Percentiles rank a stretch among this genome's conserved stretches.
Conservation (phyloP, 2,329 filamentous ascomycete species). For the Fonsecaea monophora region DNA sequence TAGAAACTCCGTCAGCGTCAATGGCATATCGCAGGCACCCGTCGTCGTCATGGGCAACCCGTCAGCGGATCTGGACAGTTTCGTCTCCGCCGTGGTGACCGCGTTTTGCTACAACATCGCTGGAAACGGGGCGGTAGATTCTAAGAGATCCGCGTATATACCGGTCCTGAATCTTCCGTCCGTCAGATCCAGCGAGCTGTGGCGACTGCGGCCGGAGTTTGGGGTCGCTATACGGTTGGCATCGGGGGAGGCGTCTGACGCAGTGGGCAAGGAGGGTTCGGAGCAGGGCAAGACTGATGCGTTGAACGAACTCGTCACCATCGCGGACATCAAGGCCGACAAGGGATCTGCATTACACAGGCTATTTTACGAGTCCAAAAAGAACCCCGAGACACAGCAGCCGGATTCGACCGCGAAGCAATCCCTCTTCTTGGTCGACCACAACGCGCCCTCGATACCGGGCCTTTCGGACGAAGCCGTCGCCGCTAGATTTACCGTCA, state of each 20-base stretch:
- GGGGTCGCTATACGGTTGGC: conserved; percentile 62
- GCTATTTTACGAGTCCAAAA: conserved; percentile 12
- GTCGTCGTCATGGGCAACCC: conserved; percentile 53
- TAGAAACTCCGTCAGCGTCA: background rate
- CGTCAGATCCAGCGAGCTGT: conserved; percentile 55
- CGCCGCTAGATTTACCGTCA: conserved; percentile 50
- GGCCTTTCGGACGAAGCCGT: conserved; percentile 46
- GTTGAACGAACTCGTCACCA: conserved; percentile 49
- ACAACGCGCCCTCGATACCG: conserved; percentile 52
- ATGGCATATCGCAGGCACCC: background rate
- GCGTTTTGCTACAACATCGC: conserved; percentile 60
- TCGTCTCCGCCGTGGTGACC: conserved; percentile 66
- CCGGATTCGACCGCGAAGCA: conserved; percentile 16
- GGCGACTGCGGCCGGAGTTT: conserved; percentile 64
- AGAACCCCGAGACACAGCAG: background rate
- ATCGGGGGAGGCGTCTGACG: conserved; percentile 49
- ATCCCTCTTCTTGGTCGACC: conserved; percentile 50
- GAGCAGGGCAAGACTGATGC: conserved; percentile 31
- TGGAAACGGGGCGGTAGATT: conserved; percentile 38
- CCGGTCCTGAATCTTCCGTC: conserved; percentile 65
- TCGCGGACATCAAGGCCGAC: conserved; percentile 47
- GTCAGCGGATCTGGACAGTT: conserved; percentile 67
- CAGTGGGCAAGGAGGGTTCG: conserved; percentile 40
- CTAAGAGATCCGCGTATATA: conserved; percentile 53
- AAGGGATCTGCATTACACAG: conserved; percentile 6